Conservation (phyloP, 2,329 filamentous ascomycete genomes). For the Lomentospora prolificans region DNA sequence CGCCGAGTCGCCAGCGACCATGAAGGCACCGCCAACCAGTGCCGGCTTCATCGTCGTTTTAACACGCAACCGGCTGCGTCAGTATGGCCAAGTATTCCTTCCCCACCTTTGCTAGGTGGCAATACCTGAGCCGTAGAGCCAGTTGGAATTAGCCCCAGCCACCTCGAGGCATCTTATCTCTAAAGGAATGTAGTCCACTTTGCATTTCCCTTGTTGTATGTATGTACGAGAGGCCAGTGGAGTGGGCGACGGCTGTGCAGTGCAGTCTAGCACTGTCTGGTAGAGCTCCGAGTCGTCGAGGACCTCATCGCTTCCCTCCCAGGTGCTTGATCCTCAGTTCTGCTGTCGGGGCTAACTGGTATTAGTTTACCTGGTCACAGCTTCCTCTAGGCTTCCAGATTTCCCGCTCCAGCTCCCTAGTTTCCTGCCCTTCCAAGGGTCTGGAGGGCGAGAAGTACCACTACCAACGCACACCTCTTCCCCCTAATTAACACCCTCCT, state of each 20-base stretch:
- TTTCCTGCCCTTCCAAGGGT: not conserved
- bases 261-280: not conserved
- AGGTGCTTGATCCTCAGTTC: not conserved
- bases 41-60: not conserved
- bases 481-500: not conserved
- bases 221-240: no score
- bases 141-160: conserved; percentile 1
- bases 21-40: not conserved
- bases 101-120: not conserved
- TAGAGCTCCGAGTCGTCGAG: not conserved
- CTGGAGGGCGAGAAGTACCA: not conserved
- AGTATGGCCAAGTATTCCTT: no score
- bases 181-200: no score
- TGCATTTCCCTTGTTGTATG: no score
- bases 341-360: no score
- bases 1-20: no score
- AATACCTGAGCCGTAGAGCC: not conserved
- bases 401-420: not conserved
- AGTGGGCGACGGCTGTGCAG: not conserved
- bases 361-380: not conserved
- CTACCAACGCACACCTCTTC: not conserved
- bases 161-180: not conserved
- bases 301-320: not conserved
- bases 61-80: no score
- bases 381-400: conserved; percentile 5